These are phyloP conservation scores for Penicillium digitatum DNA, from an alignment of 2,329 filamentous ascomycete species.

Conservation along the genomic window DNA sequence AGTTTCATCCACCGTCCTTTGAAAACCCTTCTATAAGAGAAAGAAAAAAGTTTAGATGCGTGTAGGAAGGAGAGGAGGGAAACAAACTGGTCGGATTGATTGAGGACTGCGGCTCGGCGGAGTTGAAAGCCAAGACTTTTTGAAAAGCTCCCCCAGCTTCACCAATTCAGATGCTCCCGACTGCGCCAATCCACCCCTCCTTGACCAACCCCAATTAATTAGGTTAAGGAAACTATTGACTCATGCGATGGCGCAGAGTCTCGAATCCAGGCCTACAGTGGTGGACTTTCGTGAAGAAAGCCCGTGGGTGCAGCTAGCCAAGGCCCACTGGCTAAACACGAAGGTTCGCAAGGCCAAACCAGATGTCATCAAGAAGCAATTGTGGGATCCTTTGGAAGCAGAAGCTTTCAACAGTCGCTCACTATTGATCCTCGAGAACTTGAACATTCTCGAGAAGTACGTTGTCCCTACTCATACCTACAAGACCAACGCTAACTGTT, in stretches of 20 bases:
- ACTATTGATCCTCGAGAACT: constrained; percentile 77
- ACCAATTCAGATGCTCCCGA: constrained; percentile 24
- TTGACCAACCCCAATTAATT: constrained; percentile 14
- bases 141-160: constrained; percentile 32
- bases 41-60: constrained; percentile 6
- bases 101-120: constrained; percentile 32
- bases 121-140: constrained; percentile 25
- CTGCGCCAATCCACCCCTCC: constrained; percentile 28
- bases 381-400: constrained; percentile 85
- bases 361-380: constrained; percentile 76
- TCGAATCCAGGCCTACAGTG: constrained; percentile 42
- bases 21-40: background rate
- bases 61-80: constrained; percentile 1
- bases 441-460: constrained; percentile 83
- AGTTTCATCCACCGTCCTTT: background rate
- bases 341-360: constrained; percentile 72
- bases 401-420: constrained; percentile 74
- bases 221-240: constrained; percentile 37
- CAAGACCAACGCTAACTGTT: constrained; percentile 20
- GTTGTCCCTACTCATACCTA: background rate
- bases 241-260: constrained; percentile 57
- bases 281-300: constrained; percentile 43
- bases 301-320: constrained; percentile 65
- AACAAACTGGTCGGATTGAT: constrained; percentile 4
- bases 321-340: constrained; percentile 76